phyloP scores from a whole-genome alignment of 2,329 filamentous ascomycete genomes.

The Trichoderma pleuroti region DNA sequence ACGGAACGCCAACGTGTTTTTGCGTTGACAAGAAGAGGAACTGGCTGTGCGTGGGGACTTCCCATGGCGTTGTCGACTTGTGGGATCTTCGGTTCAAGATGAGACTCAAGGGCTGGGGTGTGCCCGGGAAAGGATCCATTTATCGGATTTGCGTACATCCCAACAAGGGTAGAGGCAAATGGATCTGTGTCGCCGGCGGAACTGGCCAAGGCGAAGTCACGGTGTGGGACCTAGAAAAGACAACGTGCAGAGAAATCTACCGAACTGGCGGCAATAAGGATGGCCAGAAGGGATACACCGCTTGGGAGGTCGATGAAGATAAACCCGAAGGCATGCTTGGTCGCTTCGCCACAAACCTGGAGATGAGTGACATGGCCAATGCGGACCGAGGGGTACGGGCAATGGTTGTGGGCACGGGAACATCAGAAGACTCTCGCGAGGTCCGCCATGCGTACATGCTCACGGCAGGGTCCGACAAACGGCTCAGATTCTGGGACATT shows the following conservation, averaged over 20 bases:
- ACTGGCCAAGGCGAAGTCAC: slow-evolving; percentile 85
- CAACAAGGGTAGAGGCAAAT: slow-evolving; percentile 71
- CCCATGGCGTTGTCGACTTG: slow-evolving; percentile 85
- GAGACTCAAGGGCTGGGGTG: slow-evolving; percentile 81
- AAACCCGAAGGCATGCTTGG: slow-evolving; percentile 80
- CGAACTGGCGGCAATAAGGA: slow-evolving; percentile 63
- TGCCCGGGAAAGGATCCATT: slow-evolving; percentile 76
- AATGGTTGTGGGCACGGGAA: slow-evolving; percentile 70
- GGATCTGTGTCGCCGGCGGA: slow-evolving; percentile 85
- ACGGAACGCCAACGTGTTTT: slow-evolving; percentile 89
- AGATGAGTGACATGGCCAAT: slow-evolving; percentile 53
- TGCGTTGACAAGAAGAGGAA: slow-evolving; percentile 80
- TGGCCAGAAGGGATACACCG: slow-evolving; percentile 65
- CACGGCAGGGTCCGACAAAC: slow-evolving; percentile 84
- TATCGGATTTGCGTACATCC: slow-evolving; percentile 78
- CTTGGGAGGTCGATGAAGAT: slow-evolving; percentile 89
- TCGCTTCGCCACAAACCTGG: slow-evolving; percentile 74
- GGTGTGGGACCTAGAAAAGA: slow-evolving; percentile 92
- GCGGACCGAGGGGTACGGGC: slow-evolving; percentile 68
- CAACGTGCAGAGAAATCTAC: slow-evolving; percentile 84
- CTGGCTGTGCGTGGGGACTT: slow-evolving; percentile 89
- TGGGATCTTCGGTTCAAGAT: slow-evolving; percentile 97
- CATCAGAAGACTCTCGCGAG: slow-evolving; percentile 65
- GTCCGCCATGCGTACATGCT: slow-evolving; percentile 79
- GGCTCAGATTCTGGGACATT: slow-evolving; percentile 91